These are phyloP conservation scores for Picochlorum sp. DNA, from an alignment of 139 green algal species.

Conservation along the genomic window DNA sequence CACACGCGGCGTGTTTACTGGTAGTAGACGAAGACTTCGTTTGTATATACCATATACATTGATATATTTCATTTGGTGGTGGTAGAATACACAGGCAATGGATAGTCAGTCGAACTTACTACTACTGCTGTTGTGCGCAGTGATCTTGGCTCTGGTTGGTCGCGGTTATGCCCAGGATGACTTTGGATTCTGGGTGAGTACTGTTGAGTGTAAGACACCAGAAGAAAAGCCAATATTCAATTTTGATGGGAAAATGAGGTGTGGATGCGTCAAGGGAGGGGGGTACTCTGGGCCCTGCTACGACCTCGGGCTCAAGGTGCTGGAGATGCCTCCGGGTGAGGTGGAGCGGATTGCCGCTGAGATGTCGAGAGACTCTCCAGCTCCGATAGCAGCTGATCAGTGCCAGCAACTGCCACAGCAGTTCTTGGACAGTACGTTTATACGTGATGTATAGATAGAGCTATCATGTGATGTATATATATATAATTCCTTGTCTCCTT, in stretches of 20 bases:
- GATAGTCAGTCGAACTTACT: too few species aligned
- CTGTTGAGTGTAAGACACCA: not conserved
- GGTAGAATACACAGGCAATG: too few species aligned
- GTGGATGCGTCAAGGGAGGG: not conserved
- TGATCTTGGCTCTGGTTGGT: not conserved
- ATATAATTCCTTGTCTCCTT: not conserved
- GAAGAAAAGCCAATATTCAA: not conserved
- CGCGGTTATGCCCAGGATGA: not conserved
- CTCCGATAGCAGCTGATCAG: not conserved
- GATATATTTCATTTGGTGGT: too few species aligned
- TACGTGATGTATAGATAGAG: not conserved
- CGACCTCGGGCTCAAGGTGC: not conserved
- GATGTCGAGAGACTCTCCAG: not conserved
- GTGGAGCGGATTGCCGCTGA: not conserved
- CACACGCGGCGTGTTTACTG: too few species aligned
- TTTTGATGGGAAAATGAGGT: conserved; percentile 1
- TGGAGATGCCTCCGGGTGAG: not conserved
- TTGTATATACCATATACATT: too few species aligned
- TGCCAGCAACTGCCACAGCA: not conserved
- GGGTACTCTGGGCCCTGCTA: not conserved
- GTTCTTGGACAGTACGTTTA: not conserved
- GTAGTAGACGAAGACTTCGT: too few species aligned
- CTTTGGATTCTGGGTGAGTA: not conserved
- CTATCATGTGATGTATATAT: not conserved
- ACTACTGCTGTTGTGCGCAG: not conserved